Conservation (phyloP, 306 rosid genomes). For the Trichosanthes cucumerina region DNA sequence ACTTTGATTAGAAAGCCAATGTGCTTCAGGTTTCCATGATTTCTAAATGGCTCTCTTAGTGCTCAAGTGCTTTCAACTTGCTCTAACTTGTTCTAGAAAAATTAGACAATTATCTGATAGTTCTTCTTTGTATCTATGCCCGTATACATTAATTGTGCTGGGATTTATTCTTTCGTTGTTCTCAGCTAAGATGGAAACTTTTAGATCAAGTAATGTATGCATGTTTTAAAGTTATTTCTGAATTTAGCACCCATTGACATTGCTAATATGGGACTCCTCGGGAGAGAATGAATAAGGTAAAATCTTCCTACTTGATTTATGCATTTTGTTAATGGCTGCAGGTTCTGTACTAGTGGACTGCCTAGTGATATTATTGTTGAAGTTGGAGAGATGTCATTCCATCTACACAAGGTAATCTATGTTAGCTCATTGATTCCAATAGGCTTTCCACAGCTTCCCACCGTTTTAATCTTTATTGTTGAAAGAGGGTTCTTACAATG, state of each 20-base stretch:
- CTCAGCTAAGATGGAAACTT: not conserved
- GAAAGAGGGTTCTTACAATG: not conserved
- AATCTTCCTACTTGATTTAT: not conserved
- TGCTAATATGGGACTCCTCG: not conserved
- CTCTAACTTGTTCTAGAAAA: not conserved
- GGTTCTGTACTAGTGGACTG: constrained; percentile 98
- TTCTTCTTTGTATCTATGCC: not conserved
- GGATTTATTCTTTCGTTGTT: not conserved
- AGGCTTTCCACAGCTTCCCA: not conserved
- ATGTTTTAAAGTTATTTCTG: not conserved
- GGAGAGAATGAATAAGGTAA: constrained; percentile 1
- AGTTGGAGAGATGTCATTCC: constrained; percentile 93
- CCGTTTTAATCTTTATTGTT: not conserved
- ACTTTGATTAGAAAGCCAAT: not conserved
- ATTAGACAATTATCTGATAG: not conserved
- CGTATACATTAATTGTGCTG: not conserved
- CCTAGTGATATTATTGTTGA: constrained; percentile 91
- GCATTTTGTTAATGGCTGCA: constrained; percentile 16
- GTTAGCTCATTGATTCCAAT: not conserved
- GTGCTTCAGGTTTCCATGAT: not conserved
- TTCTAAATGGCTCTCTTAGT: not conserved
- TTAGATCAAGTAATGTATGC: not conserved
- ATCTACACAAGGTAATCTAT: constrained; percentile 84
- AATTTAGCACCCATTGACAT: not conserved
- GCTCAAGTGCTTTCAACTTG: not conserved